Base-by-base conservation (phyloP, 768 basidiomycete genomes). In the Boletellus emodensis region DNA sequence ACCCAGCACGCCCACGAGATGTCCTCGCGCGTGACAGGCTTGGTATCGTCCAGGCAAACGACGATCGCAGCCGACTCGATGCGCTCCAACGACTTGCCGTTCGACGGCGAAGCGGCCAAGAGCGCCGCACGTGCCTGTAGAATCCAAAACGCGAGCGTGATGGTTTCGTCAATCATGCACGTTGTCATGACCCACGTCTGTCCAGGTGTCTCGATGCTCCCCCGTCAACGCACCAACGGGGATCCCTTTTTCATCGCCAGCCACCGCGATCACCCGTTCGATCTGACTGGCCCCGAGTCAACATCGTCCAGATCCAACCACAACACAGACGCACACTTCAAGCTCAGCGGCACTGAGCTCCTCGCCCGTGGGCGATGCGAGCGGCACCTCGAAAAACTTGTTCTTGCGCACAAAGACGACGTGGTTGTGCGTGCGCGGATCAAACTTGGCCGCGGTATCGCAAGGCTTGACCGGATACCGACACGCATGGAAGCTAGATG, bases 11-110 rank as follows among this genome's bases (percentile, higher is more conserved):
- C 75, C 84, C 88, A 87, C 49, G 87, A 87, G 12, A 87, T 75
- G 26, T 90, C 83, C 56, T 95, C 89, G 36, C 91, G 77, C 6
- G 88, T 88, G 30, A 89, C 72, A 0, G 95, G 95, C 35, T 77
- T 76, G 11, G 79, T 78, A 65, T 92, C 90, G 61, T 98, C 95
- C 18, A 99, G 74, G 38, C 84, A 84, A 2, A 99, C 76, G 1
- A 98, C 61, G 57, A 97, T 82, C 75, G 94, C 90, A 0, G 94
- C 85, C 9, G 88, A 88, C 57, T 97, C 93, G 57, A 99, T 92
- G 42, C 83, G 78, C 61, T 85, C 78, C 46, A 96, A 74, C 3
- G 84, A 73, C 22, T 73, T 66, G 22, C 74, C 80, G 63, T 99
- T 99, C 39, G 70, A 56, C 0, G 80, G 76, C 12, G 84, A 83